Evolutionary conservation across 2,329 filamentous ascomycete species (phyloP).

Genomic region (Hypocrella siamensis): DNA sequence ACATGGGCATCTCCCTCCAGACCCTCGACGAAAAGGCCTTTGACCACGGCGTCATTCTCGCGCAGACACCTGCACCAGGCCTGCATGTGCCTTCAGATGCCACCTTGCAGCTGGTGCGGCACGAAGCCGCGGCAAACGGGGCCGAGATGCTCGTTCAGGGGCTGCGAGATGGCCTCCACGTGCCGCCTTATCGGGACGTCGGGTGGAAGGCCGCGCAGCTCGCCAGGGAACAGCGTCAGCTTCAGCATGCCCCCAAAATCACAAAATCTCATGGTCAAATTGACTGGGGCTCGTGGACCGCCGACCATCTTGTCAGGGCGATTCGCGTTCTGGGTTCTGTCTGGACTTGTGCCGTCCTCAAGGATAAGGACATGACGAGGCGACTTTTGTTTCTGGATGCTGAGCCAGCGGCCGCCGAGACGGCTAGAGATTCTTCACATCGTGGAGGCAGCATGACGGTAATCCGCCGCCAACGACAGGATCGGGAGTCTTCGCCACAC

Average conservation of each 20-base stretch:
- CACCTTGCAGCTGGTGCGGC: slow-evolving; percentile 24
- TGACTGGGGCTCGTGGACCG: slow-evolving; percentile 37
- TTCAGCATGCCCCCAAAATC: slow-evolving; percentile 56
- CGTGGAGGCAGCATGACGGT: no score
- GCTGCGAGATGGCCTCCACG: slow-evolving; percentile 46
- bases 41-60: slow-evolving; percentile 63
- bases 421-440: not conserved
- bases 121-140: slow-evolving; percentile 45
- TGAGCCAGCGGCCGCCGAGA: slow-evolving; percentile 8
- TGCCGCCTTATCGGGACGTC: slow-evolving; percentile 38
- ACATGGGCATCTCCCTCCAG: slow-evolving; percentile 71
- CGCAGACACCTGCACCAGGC: slow-evolving; percentile 47
- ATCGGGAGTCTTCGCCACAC: no score
- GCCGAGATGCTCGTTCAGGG: slow-evolving; percentile 54
- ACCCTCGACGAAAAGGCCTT: slow-evolving; percentile 65
- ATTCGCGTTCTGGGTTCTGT: slow-evolving; percentile 46
- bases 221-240: slow-evolving; percentile 6
- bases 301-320: slow-evolving; percentile 37
- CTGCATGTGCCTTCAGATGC: slow-evolving; percentile 30
- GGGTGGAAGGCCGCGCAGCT: slow-evolving; percentile 7
- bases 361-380: slow-evolving; percentile 10
- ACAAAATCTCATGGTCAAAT: slow-evolving; percentile 46
- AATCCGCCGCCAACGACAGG: no score
- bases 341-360: slow-evolving; percentile 40
- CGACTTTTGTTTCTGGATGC: slow-evolving; percentile 24